A percentile compares a stretch with the other conserved stretches of the same genome.
phyloP scores from a whole-genome alignment of 176 grass and related monocot genomes.

The Oryza rufipogon region DNA sequence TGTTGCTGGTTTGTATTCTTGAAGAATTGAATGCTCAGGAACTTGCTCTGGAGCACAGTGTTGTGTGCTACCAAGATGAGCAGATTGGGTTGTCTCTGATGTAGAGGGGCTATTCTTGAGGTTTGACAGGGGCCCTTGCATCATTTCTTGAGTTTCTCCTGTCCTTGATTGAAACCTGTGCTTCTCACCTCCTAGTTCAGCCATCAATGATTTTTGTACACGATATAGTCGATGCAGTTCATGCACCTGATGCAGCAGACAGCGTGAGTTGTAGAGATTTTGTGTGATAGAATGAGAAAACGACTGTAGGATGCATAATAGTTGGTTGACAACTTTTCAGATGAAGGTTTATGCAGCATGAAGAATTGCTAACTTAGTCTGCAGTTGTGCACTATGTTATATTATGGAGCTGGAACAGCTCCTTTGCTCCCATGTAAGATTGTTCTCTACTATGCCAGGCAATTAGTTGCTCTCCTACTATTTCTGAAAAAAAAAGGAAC shows the following conservation, averaged over 20 bases:
- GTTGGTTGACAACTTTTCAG: constrained; percentile 30
- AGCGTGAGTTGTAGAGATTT: constrained; percentile 20
- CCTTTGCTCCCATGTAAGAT: not conserved
- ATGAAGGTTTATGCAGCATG: constrained; percentile 19
- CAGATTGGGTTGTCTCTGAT: constrained; percentile 55
- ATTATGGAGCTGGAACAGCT: not conserved
- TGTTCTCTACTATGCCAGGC: not conserved
- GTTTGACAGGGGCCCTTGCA: constrained; percentile 37
- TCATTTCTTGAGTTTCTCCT: constrained; percentile 48
- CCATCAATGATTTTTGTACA: constrained; percentile 76
- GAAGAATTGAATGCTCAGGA: constrained; percentile 37
- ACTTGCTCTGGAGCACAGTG: constrained; percentile 27
- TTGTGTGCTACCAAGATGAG: constrained; percentile 33
- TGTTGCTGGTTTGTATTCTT: constrained; percentile 43
- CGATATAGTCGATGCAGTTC: constrained; percentile 72
- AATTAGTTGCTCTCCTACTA: not conserved
- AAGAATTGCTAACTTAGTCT: not conserved
- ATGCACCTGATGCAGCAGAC: constrained; percentile 61
- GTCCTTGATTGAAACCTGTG: constrained; percentile 46
- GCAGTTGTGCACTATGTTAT: constrained; percentile 9
- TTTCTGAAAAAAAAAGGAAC: not conserved
- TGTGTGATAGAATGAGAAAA: constrained; percentile 22
- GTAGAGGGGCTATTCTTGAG: constrained; percentile 50
- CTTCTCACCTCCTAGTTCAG: constrained; percentile 46
- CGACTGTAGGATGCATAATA: not conserved